Evolutionary conservation across 352 stramenopile genomes (phyloP), one percentile per base, ranked within the genome.

Genomic region (Saprolegnia diclina): DNA sequence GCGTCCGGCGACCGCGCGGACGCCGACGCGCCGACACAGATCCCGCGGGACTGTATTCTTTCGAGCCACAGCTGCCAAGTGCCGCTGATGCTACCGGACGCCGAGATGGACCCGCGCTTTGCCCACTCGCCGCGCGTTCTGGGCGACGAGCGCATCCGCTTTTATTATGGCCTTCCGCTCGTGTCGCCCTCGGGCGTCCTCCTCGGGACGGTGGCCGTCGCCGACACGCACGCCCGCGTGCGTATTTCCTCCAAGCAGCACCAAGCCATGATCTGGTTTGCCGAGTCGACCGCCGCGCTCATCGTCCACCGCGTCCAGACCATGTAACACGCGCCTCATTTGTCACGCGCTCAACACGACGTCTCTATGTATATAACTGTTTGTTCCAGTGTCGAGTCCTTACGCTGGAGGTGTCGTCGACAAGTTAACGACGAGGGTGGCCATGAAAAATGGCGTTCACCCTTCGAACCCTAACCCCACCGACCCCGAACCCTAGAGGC

Each of bases 141-240:
- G 5, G 63, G 63, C 11, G 54, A 69, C 19, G 46, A 59, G 37
- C 63, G 54, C 24, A 37, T 69, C n/a, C 63, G 63, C n/a, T 69
- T 69, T 38, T 69, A 69, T 37, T 69, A 69, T 24, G 63, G 63
- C 37, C 53, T 69, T 11, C 63, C 63, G n/a, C 63, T 69, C 44
- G 63, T 69, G n/a, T 24, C 63, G 18, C 26, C 48, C 0, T 61
- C 63, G 10, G 63, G 63, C 21, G 63, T 61, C 0, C 63, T 69
- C 46, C 63, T 69, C 29, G 63, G 63, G 32, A 69, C 63, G 9
- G 63, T 69, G 9, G 63, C 63, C 53, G 63, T 69, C 16, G 63
- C 63, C 22, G 63, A 69, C 50, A 44, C 35, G 9, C 46, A 69
- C 63, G 42, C 63, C 13, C 63, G 63, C 9, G 63, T 61, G 11